Evolutionary conservation across 2,329 filamentous ascomycete species (phyloP), one percentile per base, ranked within the genome.

Genomic region (Cryphonectria nitschkei): DNA sequence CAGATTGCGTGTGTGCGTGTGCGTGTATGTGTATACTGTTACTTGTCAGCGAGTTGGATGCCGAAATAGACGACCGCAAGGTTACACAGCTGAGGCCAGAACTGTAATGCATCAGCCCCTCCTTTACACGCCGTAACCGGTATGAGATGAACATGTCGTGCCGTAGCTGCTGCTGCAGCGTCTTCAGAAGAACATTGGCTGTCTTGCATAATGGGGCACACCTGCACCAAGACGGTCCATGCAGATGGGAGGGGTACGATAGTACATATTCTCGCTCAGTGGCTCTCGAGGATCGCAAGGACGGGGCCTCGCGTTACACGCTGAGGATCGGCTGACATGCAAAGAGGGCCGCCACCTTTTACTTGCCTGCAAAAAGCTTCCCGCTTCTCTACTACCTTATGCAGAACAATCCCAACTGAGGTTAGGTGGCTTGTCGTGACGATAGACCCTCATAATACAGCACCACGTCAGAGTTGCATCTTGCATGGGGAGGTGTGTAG

Each of bases 311-410:
- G 63, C 32, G 68, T 72, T 66, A 72, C 71, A 72, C 68, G 41
- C 22, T 50, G 66, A 68, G 71, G 68, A 72, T 72, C 46, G 61
- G 58, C 69, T 72, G 71, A 67, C 63, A 56, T 68, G 68, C 61
- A 67, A 66, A 54, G 68, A 54, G 50, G 62, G n/a, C 65, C 34
- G 54, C 14, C 52, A 58, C 37, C 37, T 9, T 8, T 39, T 39
- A 39, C 37, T 39, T 39, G 34, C 61, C 62, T 70, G 68, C n/a
- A 43, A 63, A 72, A 63, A 14, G 43, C 34, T 63, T 65, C 68
- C 58, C 32, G 61, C 39, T 52, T 43, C 52, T 61, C 26, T 39
- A 8, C 37, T 26, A 26, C 26, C 26, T 39, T 39, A 39, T n/a
- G 67, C 58, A 62, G 26, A 9, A 29, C 41, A 39, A 26, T 62